These are phyloP conservation scores for Dujonia santamariae DNA, from an alignment of 1,139 yeast genomes.

Conservation along the genomic window DNA sequence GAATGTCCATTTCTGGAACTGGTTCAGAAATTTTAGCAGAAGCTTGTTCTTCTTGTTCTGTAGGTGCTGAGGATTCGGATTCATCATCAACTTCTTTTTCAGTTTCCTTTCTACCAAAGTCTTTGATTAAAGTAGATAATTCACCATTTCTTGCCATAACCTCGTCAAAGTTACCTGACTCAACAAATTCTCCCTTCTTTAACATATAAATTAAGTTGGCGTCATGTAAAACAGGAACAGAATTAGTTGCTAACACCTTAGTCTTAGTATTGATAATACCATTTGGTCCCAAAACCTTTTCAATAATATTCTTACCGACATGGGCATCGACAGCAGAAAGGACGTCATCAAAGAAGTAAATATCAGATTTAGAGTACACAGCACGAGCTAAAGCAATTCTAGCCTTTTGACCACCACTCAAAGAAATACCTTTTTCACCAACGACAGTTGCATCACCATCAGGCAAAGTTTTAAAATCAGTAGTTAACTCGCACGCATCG, in stretches of 20 bases:
- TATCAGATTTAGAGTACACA: conserved; percentile 27
- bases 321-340: conserved; percentile 27
- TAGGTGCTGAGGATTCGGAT: conserved; percentile 7
- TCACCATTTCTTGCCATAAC: conserved; percentile 14
- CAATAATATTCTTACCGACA: conserved; percentile 22
- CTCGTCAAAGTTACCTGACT: conserved; percentile 21
- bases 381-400: conserved; percentile 29
- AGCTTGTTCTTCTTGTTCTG: conserved; percentile 7
- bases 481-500: conserved; percentile 24
- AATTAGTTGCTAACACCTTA: conserved; percentile 27
- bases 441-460: conserved; percentile 29
- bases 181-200: conserved; percentile 19
- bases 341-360: conserved; percentile 24
- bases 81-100: conserved; percentile 10
- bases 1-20: conserved; percentile 3
- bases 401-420: conserved; percentile 34
- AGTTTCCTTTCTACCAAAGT: conserved; percentile 14
- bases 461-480: conserved; percentile 24
- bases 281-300: conserved; percentile 18
- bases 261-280: conserved; percentile 27
- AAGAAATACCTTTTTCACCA: conserved; percentile 31
- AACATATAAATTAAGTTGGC: conserved; percentile 24
- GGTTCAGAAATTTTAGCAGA: conserved; percentile 1
- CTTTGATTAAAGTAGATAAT: conserved; percentile 16
- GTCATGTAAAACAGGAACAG: conserved; percentile 23